phyloP scores from a whole-genome alignment of 768 basidiomycete genomes.

The Galerina marginata region DNA sequence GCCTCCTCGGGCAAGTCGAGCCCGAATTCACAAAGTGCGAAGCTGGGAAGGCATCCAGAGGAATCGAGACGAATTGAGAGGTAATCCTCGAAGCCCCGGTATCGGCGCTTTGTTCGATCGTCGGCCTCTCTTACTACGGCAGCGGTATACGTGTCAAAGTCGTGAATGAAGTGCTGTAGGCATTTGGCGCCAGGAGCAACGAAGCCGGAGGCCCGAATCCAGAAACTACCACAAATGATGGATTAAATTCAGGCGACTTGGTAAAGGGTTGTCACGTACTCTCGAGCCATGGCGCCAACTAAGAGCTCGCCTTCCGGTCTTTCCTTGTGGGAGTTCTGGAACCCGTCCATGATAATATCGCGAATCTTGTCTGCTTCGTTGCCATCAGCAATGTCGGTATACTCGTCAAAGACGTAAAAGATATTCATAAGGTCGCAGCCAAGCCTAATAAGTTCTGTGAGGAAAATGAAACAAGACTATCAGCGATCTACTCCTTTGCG shows the following conservation, averaged over 20 bases:
- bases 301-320: slow-evolving; percentile 44
- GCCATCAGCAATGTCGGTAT: slow-evolving; percentile 45
- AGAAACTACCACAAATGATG: slow-evolving; percentile 30
- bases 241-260: slow-evolving; percentile 13
- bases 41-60: slow-evolving; percentile 46
- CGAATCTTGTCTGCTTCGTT: slow-evolving; percentile 35
- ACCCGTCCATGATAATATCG: slow-evolving; percentile 44
- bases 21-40: slow-evolving; percentile 42
- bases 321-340: slow-evolving; percentile 42
- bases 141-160: slow-evolving; percentile 28
- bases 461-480: background rate
- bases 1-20: slow-evolving; percentile 47
- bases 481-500: background rate
- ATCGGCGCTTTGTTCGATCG: slow-evolving; percentile 38
- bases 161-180: slow-evolving; percentile 25
- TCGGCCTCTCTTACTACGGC: slow-evolving; percentile 48
- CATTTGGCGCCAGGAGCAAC: slow-evolving; percentile 24
- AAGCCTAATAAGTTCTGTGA: slow-evolving; percentile 22
- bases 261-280: slow-evolving; percentile 33
- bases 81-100: slow-evolving; percentile 47
- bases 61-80: slow-evolving; percentile 45
- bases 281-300: slow-evolving; percentile 41
- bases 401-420: slow-evolving; percentile 55
- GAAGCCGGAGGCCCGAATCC: slow-evolving; percentile 20
- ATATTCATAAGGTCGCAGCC: slow-evolving; percentile 54